A percentile compares a stretch with the other conserved stretches of the same genome.
Evolutionary conservation across 441 rosid genomes (phyloP).

Genomic region (Flueggea neowawraea): DNA sequence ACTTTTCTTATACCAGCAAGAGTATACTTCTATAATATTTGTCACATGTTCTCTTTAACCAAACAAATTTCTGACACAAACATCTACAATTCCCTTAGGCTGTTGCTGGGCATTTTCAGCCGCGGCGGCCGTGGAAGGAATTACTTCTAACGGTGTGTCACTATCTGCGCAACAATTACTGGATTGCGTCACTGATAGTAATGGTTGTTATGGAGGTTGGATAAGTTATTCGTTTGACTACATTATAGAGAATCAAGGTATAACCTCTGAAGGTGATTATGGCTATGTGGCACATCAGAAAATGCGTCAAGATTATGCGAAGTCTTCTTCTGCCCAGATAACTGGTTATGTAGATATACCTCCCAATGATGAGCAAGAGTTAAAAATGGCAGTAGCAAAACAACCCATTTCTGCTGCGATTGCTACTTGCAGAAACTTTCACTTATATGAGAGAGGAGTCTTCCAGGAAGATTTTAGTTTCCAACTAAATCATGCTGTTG

Average conservation of each 20-base stretch:
- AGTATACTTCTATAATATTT: too few species aligned
- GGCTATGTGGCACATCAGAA: slow-evolving; percentile 40
- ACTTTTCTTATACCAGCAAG: too few species aligned
- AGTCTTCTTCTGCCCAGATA: slow-evolving; percentile 32
- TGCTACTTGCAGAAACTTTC: slow-evolving; percentile 56
- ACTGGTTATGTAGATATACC: slow-evolving; percentile 52
- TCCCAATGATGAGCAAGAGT: slow-evolving; percentile 49
- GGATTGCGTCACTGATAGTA: slow-evolving; percentile 67
- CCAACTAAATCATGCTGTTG: slow-evolving; percentile 62
- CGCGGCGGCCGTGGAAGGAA: slow-evolving; percentile 72
- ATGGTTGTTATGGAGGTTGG: slow-evolving; percentile 75
- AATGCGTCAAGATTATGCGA: slow-evolving; percentile 34
- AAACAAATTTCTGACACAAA: too few species aligned
- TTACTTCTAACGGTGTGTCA: slow-evolving; percentile 46
- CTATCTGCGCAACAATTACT: slow-evolving; percentile 71
- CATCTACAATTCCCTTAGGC: slow-evolving; percentile 25
- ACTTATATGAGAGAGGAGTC: slow-evolving; percentile 74
- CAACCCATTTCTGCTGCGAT: slow-evolving; percentile 85
- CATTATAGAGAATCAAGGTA: slow-evolving; percentile 55
- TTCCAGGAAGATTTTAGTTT: slow-evolving; percentile 63
- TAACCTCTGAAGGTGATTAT: slow-evolving; percentile 50
- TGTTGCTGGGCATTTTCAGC: slow-evolving; percentile 91
- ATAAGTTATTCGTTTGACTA: slow-evolving; percentile 71
- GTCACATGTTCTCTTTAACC: too few species aligned
- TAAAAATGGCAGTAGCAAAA: slow-evolving; percentile 54